Base-by-base conservation (phyloP, 257 asterid genomes). In the Solanum bukasovii region DNA sequence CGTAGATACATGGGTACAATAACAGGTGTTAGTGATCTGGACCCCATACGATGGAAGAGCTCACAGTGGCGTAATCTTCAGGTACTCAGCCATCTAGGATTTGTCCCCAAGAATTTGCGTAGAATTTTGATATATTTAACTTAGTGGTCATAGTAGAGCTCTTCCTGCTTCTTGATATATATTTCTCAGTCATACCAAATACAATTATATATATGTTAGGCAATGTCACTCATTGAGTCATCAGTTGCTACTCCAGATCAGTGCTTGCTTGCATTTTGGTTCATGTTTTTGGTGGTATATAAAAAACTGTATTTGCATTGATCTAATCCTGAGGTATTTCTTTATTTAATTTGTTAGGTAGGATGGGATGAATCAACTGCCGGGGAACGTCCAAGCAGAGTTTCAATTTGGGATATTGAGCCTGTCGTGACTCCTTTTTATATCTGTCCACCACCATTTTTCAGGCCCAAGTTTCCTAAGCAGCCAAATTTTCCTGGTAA, bases 321-420 rank as follows among this genome's bases (percentile, higher is more conserved):
- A 27, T 49, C 31, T 16, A 49, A 10, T 82, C 70, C 70, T 82
- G 13, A 82, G 6, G 11, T 29, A 81, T 49, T 82, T 29, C 44
- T 49, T 49, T 18, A 10, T 31, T 49, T 82, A 31, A 29, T 85
- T 81, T 68, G 83, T 87, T 89, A 97, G 99, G 98, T 97, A 74
- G 99, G 99, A 86, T 97, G 99, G 99, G 99, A 97, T 86, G 99
- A 96, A 91, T 95, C 99, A 13, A 95, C 98, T 20, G 99, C 99
- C 70, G 99, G 99, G 52, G 99, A 97, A 70, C 98, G 98, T 38
- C 99, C 98, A 74, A 87, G 92, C 89, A 93, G 99, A 81, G 98
- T 97, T 90, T 96, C 99, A 4, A 91, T 95, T 38, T 97, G 99
- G 99, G 99, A 95, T 71, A 88, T 95, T 8, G 99, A 97, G 89